Conservation (phyloP, 2,329 filamentous ascomycete species). For the Exophiala dermatitidis region DNA sequence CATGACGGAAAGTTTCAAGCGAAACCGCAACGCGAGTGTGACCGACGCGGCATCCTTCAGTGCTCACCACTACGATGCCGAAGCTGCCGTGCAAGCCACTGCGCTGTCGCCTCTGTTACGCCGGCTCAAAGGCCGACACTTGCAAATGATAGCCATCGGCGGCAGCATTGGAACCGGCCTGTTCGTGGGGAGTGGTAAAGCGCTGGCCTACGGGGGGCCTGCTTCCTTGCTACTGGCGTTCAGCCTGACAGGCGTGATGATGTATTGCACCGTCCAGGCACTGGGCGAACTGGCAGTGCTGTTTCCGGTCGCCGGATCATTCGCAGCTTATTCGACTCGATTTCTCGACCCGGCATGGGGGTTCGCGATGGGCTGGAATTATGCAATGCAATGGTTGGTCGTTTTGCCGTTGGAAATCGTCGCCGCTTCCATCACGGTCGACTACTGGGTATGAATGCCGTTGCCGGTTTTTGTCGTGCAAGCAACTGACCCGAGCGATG, state of each 20-base stretch:
- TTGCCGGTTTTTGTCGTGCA: not conserved
- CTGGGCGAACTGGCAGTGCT: slow-evolving; percentile 85
- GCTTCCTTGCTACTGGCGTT: slow-evolving; percentile 74
- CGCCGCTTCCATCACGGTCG: slow-evolving; percentile 69
- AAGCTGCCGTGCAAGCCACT: slow-evolving; percentile 28
- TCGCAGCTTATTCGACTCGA: slow-evolving; percentile 82
- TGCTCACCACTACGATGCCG: slow-evolving; percentile 27
- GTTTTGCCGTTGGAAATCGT: slow-evolving; percentile 77
- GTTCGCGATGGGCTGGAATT: slow-evolving; percentile 46
- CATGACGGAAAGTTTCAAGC: slow-evolving; percentile 29
- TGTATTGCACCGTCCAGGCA: slow-evolving; percentile 87
- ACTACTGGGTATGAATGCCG: slow-evolving; percentile 53
- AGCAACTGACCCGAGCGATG: not conserved
- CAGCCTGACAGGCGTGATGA: slow-evolving; percentile 70
- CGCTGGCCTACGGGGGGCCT: slow-evolving; percentile 59
- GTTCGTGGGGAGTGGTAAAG: slow-evolving; percentile 73
- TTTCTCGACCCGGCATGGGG: slow-evolving; percentile 70
- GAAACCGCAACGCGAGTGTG: slow-evolving; percentile 29
- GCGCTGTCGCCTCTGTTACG: slow-evolving; percentile 29
- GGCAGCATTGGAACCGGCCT: slow-evolving; percentile 86
- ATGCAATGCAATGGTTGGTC: slow-evolving; percentile 76
- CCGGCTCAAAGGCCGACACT: slow-evolving; percentile 29
- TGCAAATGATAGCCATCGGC: slow-evolving; percentile 60
- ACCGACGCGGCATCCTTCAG: slow-evolving; percentile 23
- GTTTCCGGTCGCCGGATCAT: slow-evolving; percentile 86